Evolutionary conservation across 2,329 filamentous ascomycete genomes (phyloP), one percentile per base, ranked within the genome.

Genomic region (Paecilomyces sp.): DNA sequence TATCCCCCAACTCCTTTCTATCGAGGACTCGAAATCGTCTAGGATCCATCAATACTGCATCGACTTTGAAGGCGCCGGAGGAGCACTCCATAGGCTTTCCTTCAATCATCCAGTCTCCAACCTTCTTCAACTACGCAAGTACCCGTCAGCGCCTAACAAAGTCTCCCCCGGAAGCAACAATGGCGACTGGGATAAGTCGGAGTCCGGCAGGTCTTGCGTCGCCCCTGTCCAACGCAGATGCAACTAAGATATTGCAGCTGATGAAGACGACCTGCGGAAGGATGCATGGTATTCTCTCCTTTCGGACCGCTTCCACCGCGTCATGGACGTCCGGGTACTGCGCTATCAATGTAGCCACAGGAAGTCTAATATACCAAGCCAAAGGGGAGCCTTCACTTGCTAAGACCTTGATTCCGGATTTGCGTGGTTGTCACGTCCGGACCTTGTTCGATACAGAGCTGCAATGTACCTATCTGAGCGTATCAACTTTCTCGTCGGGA

Each of bases 261-360:
- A 81, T 81, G 79, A 81, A 80, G 63, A 80, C 78, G 24, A 80
- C 79, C 2, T 80, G 78, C 67, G 79, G 79, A 56, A 72, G 79
- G 59, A 81, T 81, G 79, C 79, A 81, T 66, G 79, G 79, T 28
- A 80, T 81, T 56, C 73, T 81, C n/a, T 81, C 77, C 47, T 81
- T 81, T 66, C 74, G 79, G 55, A 75, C 72, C 11, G 69, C 77
- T 25, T 70, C 73, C 28, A 75, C 71, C 30, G 70, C 70, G 41
- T 67, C 77, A 53, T 81, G 79, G 79, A 77, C 77, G 41, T 80
- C 78, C 11, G 79, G 79, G 31, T 81, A 80, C 61, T 81, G 79
- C 66, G 78, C 79, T 18, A 81, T 81, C 61, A 81, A 81, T 62
- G 79, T 81, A 58, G 77, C 78, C 30, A 77, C 76, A 8, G 79